Evolutionary conservation across 169 alveolate species (phyloP).

Genomic region (Eimeria sp.): DNA sequence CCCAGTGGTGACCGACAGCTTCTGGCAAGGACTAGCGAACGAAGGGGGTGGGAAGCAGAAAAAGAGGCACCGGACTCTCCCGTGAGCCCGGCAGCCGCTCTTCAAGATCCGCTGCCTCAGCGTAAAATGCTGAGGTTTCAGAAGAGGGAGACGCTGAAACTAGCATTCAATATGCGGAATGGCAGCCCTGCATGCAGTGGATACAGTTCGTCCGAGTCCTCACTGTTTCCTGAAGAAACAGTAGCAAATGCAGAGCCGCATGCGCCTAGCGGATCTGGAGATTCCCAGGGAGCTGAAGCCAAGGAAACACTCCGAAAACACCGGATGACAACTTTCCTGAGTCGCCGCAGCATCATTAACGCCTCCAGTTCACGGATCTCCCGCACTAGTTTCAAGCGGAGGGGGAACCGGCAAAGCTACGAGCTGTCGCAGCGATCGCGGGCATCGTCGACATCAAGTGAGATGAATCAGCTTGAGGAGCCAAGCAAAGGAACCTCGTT

Average conservation of each 20-base stretch:
- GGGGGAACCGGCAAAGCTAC: slow-evolving; percentile 5
- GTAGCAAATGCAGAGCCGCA: not conserved
- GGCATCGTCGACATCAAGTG: slow-evolving; percentile 18
- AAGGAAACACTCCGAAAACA: not conserved
- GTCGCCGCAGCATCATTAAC: not conserved
- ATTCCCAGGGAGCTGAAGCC: not conserved
- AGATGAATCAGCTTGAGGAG: slow-evolving; percentile 4
- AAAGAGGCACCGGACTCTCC: not conserved
- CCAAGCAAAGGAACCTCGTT: not conserved
- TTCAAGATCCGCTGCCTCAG: not conserved
- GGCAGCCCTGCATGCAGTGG: not conserved
- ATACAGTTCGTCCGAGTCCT: slow-evolving; percentile 17
- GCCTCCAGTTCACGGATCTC: not conserved
- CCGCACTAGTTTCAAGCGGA: not conserved
- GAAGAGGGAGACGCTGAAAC: not conserved
- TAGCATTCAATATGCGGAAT: not conserved
- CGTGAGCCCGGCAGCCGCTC: not conserved
- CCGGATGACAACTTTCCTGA: not conserved
- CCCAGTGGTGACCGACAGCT: not conserved
- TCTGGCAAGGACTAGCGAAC: not conserved
- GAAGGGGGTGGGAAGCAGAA: not conserved
- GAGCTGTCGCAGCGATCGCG: slow-evolving; percentile 2
- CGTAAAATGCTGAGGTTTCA: slow-evolving; percentile 6
- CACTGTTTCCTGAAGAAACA: slow-evolving; percentile 2
- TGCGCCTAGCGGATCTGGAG: not conserved